A percentile compares a stretch with the other conserved stretches of the same genome.
Evolutionary conservation across 495 filamentous ascomycete species (phyloP).

Genomic region (Neurospora pannonica): DNA sequence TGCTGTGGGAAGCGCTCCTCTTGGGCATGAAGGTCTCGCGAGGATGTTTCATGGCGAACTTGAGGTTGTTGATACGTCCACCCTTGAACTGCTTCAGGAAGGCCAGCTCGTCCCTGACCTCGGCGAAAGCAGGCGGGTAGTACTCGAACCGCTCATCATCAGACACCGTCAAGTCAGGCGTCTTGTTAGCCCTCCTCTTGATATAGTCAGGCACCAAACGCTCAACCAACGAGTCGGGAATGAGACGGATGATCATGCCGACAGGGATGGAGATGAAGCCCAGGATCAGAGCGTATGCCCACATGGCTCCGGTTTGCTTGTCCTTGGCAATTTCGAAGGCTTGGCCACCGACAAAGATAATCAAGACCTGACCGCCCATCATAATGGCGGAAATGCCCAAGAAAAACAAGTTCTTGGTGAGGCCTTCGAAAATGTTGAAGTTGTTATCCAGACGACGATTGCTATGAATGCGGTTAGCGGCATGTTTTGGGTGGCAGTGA

Average conservation of each 20-base stretch:
- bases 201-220: constrained; percentile 59
- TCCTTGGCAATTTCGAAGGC: constrained; percentile 60
- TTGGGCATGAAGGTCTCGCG: constrained; percentile 61
- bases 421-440: constrained; percentile 82
- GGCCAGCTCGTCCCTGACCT: constrained; percentile 69
- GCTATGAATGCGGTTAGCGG: constrained; percentile 27
- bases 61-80: constrained; percentile 78
- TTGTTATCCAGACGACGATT: constrained; percentile 83
- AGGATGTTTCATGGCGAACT: constrained; percentile 75
- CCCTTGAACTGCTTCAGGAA: constrained; percentile 90
- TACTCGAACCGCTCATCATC: constrained; percentile 61
- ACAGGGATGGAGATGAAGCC: constrained; percentile 65
- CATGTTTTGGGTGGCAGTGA: background rate
- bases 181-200: constrained; percentile 48
- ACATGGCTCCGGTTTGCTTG: constrained; percentile 54
- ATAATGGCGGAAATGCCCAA: constrained; percentile 73
- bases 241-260: constrained; percentile 59
- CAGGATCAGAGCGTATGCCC: constrained; percentile 66
- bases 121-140: constrained; percentile 65
- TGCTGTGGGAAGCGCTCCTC: constrained; percentile 57
- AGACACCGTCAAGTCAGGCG: constrained; percentile 50
- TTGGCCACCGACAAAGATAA: constrained; percentile 63
- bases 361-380: constrained; percentile 70
- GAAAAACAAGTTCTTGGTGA: constrained; percentile 71
- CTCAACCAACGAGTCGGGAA: constrained; percentile 46